Base-by-base conservation (phyloP, 148 eudicot genomes). In the Silene conica region DNA sequence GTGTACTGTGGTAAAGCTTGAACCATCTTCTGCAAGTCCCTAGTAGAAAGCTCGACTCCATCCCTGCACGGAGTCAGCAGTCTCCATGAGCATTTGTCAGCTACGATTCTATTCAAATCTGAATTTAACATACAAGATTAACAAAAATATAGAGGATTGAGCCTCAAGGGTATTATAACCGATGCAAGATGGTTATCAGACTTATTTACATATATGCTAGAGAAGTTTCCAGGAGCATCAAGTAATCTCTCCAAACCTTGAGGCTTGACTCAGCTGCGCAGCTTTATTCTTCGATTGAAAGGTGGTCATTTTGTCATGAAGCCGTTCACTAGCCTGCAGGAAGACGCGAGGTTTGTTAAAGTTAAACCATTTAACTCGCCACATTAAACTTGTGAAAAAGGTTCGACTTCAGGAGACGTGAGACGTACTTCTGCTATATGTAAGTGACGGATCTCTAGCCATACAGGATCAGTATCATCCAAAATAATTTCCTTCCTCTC, bases 271-370 rank as follows among this genome's bases (percentile, higher is more conserved):
- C 73, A 95, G 85, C 76, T 87, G 89, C 46, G 99, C 99, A 69
- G 97, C 97, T 89, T 95, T 95, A 85, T 95, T 95, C 84, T 89
- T 90, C 34, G 96, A 88, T 28, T 84, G 81, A 63, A 95, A 95
- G 78, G 77, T 85, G 69, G 88, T 87, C 93, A 95, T 88, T 82
- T 87, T 95, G 59, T 95, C 99, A 59, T 83, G 85, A 79, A 95
- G 80, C 72, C 89, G 80, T 77, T 92, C 99, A 85, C 99, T 95
- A 77, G 99, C 99, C 99, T 95, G 91, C 99, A 92, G 91, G 77
- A 62, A 76, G 25, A 57, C 46, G 79, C 68, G 68, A 58, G 38
- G 71, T 69, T 74, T 14, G 43, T 38, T 6, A 38, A 38, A 38
- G 55, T 25, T 54, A 61, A 72, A 67, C 52, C 15, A 60, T 72